Percentiles rank a stretch among this genome's conserved stretches.
These are phyloP conservation scores for Didymella pinodella DNA, from an alignment of 2,329 filamentous ascomycete genomes.

Conservation along the genomic window DNA sequence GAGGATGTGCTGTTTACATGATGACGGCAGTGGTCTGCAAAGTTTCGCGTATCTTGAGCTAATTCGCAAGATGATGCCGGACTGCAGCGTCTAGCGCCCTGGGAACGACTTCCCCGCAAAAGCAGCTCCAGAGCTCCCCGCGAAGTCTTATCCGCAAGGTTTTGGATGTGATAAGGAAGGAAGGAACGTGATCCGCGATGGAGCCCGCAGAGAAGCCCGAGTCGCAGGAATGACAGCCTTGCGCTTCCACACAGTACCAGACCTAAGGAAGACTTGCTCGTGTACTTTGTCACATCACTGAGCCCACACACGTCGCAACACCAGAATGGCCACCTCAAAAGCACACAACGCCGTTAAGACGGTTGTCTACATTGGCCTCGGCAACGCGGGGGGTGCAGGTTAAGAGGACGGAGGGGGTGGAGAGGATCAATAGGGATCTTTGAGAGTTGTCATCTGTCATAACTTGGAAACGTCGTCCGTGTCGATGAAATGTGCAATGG, in stretches of 20 bases:
- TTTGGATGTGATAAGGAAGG: too few relatives aligned
- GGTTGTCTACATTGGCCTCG: slow-evolving; percentile 18
- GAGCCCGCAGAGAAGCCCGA: slow-evolving; percentile 10
- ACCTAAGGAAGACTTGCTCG: background rate
- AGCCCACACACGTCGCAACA: background rate
- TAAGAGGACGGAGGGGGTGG: background rate
- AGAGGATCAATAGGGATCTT: slow-evolving; percentile 1
- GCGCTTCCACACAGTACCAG: background rate
- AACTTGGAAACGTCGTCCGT: too few relatives aligned
- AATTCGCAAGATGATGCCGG: background rate
- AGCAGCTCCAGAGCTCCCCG: background rate
- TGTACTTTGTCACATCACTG: background rate
- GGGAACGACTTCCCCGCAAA: slow-evolving; percentile 13
- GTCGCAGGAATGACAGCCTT: slow-evolving; percentile 1
- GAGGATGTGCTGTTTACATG: background rate
- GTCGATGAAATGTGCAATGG: too few relatives aligned
- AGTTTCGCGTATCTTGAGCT: slow-evolving; percentile 5
- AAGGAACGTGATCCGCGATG: background rate
- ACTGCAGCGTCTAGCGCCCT: background rate
- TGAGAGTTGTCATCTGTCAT: too few relatives aligned
- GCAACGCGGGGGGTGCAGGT: slow-evolving; percentile 38
- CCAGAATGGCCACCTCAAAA: background rate
- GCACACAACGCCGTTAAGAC: background rate
- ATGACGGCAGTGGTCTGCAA: background rate
- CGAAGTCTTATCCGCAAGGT: background rate